Conservation (phyloP, 2,329 filamentous ascomycete species). For the Ceratocystis huliohia region DNA sequence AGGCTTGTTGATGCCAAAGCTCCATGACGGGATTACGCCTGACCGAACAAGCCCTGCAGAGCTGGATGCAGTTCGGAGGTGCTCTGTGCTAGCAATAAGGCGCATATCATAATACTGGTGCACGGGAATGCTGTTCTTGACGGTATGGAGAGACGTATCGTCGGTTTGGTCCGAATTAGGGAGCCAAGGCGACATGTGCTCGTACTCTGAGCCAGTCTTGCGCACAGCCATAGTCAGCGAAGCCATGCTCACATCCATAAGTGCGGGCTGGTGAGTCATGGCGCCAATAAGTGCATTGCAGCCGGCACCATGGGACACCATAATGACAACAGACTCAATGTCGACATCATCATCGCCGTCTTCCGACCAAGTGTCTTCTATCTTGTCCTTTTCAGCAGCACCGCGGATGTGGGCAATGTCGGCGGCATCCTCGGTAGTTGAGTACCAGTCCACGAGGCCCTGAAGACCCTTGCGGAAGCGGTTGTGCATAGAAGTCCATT, state of each 20-base stretch:
- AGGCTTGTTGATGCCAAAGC: constrained; percentile 25
- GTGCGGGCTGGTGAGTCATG: constrained; percentile 77
- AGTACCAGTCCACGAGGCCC: constrained; percentile 75
- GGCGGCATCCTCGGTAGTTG: constrained; percentile 38
- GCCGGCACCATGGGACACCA: constrained; percentile 89
- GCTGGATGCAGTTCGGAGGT: constrained; percentile 41
- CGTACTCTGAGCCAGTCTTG: constrained; percentile 36
- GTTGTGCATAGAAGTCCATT: constrained; percentile 92
- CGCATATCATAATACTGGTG: constrained; percentile 60
- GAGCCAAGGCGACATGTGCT: constrained; percentile 25
- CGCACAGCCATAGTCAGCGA: constrained; percentile 79
- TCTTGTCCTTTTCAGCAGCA: constrained; percentile 26
- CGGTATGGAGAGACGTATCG: constrained; percentile 16
- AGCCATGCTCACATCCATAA: constrained; percentile 80
- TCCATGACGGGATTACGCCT: constrained; percentile 20
- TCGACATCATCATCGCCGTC: constrained; percentile 47
- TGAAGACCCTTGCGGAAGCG: constrained; percentile 71
- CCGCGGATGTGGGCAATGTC: constrained; percentile 36
- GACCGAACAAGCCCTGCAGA: constrained; percentile 29
- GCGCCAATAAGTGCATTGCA: constrained; percentile 92
- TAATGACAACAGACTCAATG: constrained; percentile 64
- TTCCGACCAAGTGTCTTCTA: constrained; percentile 24
- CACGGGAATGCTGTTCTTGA: constrained; percentile 32
- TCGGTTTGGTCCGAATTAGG: constrained; percentile 24
- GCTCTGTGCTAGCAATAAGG: constrained; percentile 61